A percentile compares a stretch with the other conserved stretches of the same genome.
Evolutionary conservation across 169 alveolate genomes (phyloP).

Genomic region (Babesia caballi): DNA sequence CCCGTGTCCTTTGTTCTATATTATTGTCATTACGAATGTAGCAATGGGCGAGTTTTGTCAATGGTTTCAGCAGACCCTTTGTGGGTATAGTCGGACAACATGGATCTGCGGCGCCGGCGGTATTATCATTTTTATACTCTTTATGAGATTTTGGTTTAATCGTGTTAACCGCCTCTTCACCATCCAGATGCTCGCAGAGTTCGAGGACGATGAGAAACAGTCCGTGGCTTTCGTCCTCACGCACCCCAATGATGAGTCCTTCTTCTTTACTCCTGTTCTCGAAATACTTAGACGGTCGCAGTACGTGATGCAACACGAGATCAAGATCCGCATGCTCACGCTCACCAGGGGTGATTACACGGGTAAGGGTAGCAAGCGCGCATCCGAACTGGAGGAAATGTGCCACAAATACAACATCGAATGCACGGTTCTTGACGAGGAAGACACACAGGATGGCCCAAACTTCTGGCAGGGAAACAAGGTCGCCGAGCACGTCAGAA

Average conservation of each 20-base stretch:
- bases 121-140: too few species aligned
- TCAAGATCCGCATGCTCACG: conserved; percentile 8
- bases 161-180: not conserved
- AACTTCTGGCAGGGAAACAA: conserved; percentile 18
- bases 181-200: conserved; percentile 5
- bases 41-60: too few species aligned
- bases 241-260: conserved; percentile 92
- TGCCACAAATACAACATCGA: conserved; percentile 36
- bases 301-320: not conserved
- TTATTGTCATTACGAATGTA: too few species aligned
- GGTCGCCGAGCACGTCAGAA: not conserved
- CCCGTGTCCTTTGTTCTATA: too few species aligned
- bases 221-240: conserved; percentile 76
- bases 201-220: not conserved
- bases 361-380: conserved; percentile 61
- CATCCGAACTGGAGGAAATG: conserved; percentile 41
- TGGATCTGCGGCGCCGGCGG: too few species aligned
- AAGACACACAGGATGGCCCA: conserved; percentile 31
- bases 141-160: not conserved
- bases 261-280: conserved; percentile 88
- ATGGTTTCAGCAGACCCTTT: too few species aligned
- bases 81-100: too few species aligned
- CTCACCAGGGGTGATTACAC: conserved; percentile 58
- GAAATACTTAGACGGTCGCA: conserved; percentile 11
- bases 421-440: conserved; percentile 42